A percentile compares a stretch with the other conserved stretches of the same genome.
These are phyloP conservation scores for Cladophialophora psammophila DNA, from an alignment of 2,329 filamentous ascomycete species.

Conservation along the genomic window DNA sequence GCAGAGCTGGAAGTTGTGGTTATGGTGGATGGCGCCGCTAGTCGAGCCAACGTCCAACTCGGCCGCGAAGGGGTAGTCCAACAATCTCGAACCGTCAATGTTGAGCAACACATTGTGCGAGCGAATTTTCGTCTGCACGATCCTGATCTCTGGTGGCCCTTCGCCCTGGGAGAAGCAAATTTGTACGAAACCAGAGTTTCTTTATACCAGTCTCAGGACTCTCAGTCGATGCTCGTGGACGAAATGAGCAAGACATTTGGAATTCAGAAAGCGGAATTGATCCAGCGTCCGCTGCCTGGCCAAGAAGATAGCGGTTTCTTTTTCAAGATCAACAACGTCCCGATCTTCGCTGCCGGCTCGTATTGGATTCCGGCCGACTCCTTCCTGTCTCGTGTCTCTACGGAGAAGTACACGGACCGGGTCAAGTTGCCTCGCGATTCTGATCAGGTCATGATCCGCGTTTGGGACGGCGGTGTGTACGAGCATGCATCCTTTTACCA, in stretches of 20 bases:
- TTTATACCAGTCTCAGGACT: conserved; percentile 42
- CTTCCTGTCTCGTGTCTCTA: conserved; percentile 62
- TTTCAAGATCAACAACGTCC: conserved; percentile 69
- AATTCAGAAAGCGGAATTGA: conserved; percentile 59
- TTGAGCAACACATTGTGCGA: neutral
- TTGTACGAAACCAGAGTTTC: conserved; percentile 63
- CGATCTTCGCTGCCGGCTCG: conserved; percentile 72
- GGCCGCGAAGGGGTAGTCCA: neutral
- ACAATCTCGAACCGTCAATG: conserved; percentile 4
- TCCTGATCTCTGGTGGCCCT: conserved; percentile 65
- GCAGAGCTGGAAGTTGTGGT: conserved; percentile 7
- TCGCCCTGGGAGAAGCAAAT: conserved; percentile 64
- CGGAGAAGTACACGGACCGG: conserved; percentile 65
- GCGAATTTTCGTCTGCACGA: conserved; percentile 39
- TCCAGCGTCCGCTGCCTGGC: conserved; percentile 49
- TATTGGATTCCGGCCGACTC: conserved; percentile 72
- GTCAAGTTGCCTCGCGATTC: conserved; percentile 63
- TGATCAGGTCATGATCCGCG: conserved; percentile 68
- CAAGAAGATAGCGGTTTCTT: conserved; percentile 68
- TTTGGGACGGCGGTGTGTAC: conserved; percentile 80
- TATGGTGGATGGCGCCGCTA: neutral
- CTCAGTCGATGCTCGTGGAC: conserved; percentile 50
- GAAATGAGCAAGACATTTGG: conserved; percentile 51
- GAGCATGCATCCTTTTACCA: conserved; percentile 77
- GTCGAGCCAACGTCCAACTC: neutral